phyloP scores from a whole-genome alignment of 208 protist genomes.

The Naegleria fowleri region DNA sequence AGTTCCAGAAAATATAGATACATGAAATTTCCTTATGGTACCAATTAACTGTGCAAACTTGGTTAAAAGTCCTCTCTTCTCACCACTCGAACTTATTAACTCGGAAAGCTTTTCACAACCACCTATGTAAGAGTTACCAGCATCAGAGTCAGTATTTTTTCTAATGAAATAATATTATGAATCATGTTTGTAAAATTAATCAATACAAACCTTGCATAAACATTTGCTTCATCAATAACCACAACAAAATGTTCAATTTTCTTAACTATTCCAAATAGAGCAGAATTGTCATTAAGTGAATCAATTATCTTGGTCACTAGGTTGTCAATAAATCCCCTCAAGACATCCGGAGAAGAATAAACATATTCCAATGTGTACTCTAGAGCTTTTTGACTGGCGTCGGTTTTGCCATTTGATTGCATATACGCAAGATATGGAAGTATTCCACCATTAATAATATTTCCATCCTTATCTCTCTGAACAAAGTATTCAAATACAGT shows the following conservation, averaged over 20 bases:
- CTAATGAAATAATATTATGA: neutral
- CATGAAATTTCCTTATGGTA: neutral
- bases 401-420: neutral
- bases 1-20: neutral
- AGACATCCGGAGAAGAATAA: neutral
- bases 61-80: neutral
- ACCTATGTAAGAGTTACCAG: no score
- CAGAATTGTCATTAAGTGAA: neutral
- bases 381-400: neutral
- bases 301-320: neutral
- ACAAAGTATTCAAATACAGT: neutral
- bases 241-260: neutral
- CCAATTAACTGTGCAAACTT: neutral
- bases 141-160: neutral
- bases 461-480: no score
- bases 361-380: neutral
- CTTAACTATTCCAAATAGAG: neutral
- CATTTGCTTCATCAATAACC: neutral
- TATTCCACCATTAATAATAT: neutral
- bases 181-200: neutral
- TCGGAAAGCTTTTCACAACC: neutral
- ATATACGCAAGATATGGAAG: neutral
- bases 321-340: neutral
- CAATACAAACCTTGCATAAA: neutral
- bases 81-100: neutral